Evolutionary conservation across 1,284 basidiomycete species (phyloP), one percentile per base, ranked within the genome.

Genomic region (Marasmius tenuissimus): DNA sequence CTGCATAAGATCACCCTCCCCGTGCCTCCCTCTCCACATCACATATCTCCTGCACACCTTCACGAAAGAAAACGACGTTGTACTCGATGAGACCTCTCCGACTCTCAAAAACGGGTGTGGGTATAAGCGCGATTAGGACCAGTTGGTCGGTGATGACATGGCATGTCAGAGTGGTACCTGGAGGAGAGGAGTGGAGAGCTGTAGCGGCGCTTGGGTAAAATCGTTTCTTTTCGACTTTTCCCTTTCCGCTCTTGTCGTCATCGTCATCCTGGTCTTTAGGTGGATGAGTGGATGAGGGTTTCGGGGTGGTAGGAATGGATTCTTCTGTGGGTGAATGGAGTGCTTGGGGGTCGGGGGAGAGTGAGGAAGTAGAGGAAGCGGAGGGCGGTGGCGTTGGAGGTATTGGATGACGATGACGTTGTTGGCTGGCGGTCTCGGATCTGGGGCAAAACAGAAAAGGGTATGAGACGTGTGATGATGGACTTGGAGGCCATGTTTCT

Each of bases 31-130:
- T 81, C 70, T 92, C 91, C 10, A 89, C 86, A 60, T 85, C 81
- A 66, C 85, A 88, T 49, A 92, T 91, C 74, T 92, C 91, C 73
- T 88, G 85, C 60, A 89, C 84, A 1, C 90, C 90, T 71, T 92
- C 88, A 63, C 90, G 76, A 73, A 98, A 91, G 74, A 92, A 94
- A 20, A 94, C 90, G 5, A 98, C 88, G 69, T 98, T 98, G 76
- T 94, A 97, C 73, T 98, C 96, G 49, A 98, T 85, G 64, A 96
- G 80, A 16, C 93, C 94, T 22, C 92, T 80, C 63, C 91, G 83
- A 59, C 85, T 82, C 60, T 94, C 89, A 71, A 89, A 95, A 16
- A 93, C 88, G 48, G 86, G 81, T 1, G 93, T 92, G 18, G 93
- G 90, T 12, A 97, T 74, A 52, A 97, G 77, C 1, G 92, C 90